Percentiles rank a stretch among this genome's conserved stretches.
Conservation (phyloP, 352 stramenopile genomes). For the Phytophthora europaea region DNA sequence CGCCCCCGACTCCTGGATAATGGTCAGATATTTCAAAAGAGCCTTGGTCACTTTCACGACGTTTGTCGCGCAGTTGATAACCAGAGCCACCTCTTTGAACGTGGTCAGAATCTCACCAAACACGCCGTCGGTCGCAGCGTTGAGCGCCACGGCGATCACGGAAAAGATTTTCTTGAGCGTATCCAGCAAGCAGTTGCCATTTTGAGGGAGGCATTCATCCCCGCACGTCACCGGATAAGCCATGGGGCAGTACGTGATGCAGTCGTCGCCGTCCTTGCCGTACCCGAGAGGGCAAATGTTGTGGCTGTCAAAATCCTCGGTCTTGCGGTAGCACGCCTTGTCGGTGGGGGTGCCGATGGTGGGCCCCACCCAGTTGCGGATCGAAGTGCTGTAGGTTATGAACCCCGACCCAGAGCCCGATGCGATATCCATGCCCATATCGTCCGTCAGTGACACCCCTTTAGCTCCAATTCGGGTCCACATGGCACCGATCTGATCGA, state of each 20-base stretch:
- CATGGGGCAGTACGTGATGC: slow-evolving; percentile 43
- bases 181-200: slow-evolving; percentile 20
- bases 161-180: slow-evolving; percentile 36
- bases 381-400: slow-evolving; percentile 14
- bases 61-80: slow-evolving; percentile 27
- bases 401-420: slow-evolving; percentile 25
- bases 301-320: slow-evolving; percentile 17
- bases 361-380: slow-evolving; percentile 29
- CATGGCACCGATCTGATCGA: slow-evolving; percentile 52
- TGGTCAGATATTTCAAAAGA: slow-evolving; percentile 23
- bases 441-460: slow-evolving; percentile 21
- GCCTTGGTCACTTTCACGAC: slow-evolving; percentile 29
- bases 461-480: slow-evolving; percentile 26
- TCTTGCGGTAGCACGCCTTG: slow-evolving; percentile 32
- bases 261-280: slow-evolving; percentile 26
- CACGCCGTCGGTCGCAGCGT: slow-evolving; percentile 28
- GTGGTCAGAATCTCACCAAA: slow-evolving; percentile 32
- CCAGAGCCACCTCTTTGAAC: slow-evolving; percentile 22
- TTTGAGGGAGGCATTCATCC: slow-evolving; percentile 53
- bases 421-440: slow-evolving; percentile 8
- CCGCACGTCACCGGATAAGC: slow-evolving; percentile 44
- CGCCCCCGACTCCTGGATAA: slow-evolving; percentile 14
- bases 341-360: slow-evolving; percentile 22
- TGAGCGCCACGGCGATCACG: slow-evolving; percentile 31
- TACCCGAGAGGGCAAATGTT: slow-evolving; percentile 29